Base-by-base conservation (phyloP, 768 basidiomycete species). In the Suillus hirtellus region DNA sequence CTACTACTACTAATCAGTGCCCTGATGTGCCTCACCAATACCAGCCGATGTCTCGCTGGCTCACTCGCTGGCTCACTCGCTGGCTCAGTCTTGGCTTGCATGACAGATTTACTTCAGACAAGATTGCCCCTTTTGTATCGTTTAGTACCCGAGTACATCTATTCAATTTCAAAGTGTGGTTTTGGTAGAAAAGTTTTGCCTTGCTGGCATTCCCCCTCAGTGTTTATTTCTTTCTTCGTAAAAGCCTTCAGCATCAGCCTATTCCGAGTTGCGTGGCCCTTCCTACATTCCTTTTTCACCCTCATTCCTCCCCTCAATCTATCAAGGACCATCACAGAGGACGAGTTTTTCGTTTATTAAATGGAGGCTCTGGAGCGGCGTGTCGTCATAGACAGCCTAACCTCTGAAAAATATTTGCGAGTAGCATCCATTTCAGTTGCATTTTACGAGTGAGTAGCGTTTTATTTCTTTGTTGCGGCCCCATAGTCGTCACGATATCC, bases 381-480 rank as follows among this genome's bases (percentile, higher is more conserved):
- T 53, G 4, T 11, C 2, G 9, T 59, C 31, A 60, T 62, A 47
- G 24, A 38, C 55, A 47, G 24, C 19, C 6, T 50, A 10, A 50
- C 24, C 8, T 63, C 75, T 21, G 73, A 74, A 68, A 68, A 63
- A 59, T 77, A 75, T 65, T 63, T 79, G 59, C 75, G 78, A 38
- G 66, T 78, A 59, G 67, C 72, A 50, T 74, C 78, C 17, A 64
- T 79, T 59, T 74, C 79, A 9, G 73, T 79, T 59, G 77, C 75
- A 19, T 69, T 69, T 37, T 79, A 80, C 65, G 79, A 79, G 78
- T 78, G 14, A 53, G 78, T 24, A 21, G 2, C 73, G 21, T 10
- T 53, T 43, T 12, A 2, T 15, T 34, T 1, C 31, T 54, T 27
- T 52, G 24, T 24, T 15, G 12, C 19, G 10, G 24, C n/a, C 15